Base-by-base conservation (phyloP, 495 filamentous ascomycete species). In the Xylaria scruposa region DNA sequence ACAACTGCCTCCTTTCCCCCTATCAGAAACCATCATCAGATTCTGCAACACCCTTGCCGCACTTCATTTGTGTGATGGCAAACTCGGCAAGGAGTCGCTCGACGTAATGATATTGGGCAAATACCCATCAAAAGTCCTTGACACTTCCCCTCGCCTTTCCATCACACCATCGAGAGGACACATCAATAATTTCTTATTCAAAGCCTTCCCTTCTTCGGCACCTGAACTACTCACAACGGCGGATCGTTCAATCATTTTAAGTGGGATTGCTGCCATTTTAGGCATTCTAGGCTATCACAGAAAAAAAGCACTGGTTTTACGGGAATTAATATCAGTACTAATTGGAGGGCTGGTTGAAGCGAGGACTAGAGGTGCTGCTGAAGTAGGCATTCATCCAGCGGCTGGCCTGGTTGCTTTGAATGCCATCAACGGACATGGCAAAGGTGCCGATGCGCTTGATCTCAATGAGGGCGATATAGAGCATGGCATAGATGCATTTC, bases 351-450 rank as follows among this genome's bases (percentile, higher is more conserved):
- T 99, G 38, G 91, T 97, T n/a, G 93, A 97, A 79, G 97, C 97
- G 19, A 87, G 96, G 49, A 97, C 97, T 67, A 87, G 94, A 67
- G 94, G 94, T 42, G 97, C 96, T 66, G 96, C 97, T 24, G 96
- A 98, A 74, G 91, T 95, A 69, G 96, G 97, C 5, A 91, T 99
- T 56, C 96, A 98, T 80, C 97, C 97, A 58, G 94, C 94, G 33
- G 94, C 96, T 29, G 94, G 92, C 1, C 81, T 97, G 51, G 88
- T 90, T 15, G 90, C 90, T 72, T 81, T 94, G 29, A 86, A 84
- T 61, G 76, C 82, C 26, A 77, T 81, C 3, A 83, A 83, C 53
- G 84, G 82, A 12, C 81, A 81, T 31, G 74, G 75, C 4, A 85
- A 81, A 68, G 85, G 86, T 29, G 82, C 90, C n/a, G 89, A 89